Percentiles rank a stretch among this genome's conserved stretches.
These are phyloP conservation scores for Beauveria rudraprayagi DNA, from an alignment of 2,329 filamentous ascomycete species.

Conservation along the genomic window DNA sequence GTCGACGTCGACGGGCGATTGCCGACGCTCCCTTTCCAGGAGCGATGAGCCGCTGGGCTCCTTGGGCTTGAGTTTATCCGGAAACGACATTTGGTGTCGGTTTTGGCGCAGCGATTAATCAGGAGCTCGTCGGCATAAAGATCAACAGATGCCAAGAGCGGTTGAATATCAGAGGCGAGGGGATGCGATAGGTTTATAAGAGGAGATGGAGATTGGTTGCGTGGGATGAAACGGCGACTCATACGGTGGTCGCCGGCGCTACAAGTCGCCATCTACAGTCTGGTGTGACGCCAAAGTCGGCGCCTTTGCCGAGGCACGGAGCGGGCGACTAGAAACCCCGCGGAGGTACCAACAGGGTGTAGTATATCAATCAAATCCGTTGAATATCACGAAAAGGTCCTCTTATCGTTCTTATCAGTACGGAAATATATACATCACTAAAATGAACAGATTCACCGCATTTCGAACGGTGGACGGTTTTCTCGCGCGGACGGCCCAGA, in stretches of 20 bases:
- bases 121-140: background rate
- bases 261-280: background rate
- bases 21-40: constrained; percentile 58
- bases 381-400: background rate
- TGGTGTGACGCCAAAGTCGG: background rate
- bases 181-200: background rate
- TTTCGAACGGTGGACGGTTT: too few relatives aligned
- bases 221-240: background rate
- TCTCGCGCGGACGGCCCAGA: too few relatives aligned
- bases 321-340: background rate
- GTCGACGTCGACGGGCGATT: constrained; percentile 59
- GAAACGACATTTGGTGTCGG: background rate
- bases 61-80: constrained; percentile 29
- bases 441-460: too few relatives aligned
- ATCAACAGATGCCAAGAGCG: background rate
- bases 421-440: too few relatives aligned
- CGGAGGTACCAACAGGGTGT: background rate
- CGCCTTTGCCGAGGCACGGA: constrained; percentile 5
- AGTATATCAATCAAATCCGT: background rate
- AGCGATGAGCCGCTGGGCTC: constrained; percentile 62
- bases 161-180: too few relatives aligned
- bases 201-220: background rate
- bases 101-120: background rate
- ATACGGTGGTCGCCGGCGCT: background rate
- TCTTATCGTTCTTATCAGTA: too few relatives aligned